Conservation (phyloP, 1,139 yeast genomes). For the Insectozyma bohioensis region DNA sequence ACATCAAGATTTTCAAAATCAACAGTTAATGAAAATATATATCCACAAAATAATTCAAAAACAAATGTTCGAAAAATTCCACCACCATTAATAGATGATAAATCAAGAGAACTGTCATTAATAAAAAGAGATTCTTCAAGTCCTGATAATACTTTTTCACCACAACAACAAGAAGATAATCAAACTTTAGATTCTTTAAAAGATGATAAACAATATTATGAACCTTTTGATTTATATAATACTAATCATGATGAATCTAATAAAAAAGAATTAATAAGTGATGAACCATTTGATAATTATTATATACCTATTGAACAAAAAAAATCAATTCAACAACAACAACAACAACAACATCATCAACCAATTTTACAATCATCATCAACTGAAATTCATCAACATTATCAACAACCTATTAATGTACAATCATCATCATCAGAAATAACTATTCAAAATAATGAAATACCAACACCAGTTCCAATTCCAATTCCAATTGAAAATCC, state of each 20-base stretch:
- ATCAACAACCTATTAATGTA: neutral
- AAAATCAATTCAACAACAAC: too few relatives aligned
- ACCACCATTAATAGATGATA: constrained; percentile 3
- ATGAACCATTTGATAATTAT: constrained; percentile 34
- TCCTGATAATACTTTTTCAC: constrained; percentile 9
- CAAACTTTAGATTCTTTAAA: constrained; percentile 6
- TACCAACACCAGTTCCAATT: constrained; percentile 2
- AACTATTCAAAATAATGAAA: neutral
- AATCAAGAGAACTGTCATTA: constrained; percentile 1
- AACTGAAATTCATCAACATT: neutral
- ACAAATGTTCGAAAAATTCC: constrained; percentile 12
- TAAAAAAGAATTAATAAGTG: constrained; percentile 4
- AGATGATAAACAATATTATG: constrained; percentile 6
- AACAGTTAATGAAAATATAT: constrained; percentile 9
- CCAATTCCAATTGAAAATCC: neutral
- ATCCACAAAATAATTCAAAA: constrained; percentile 6
- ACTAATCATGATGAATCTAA: constrained; percentile 5
- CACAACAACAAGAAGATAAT: constrained; percentile 6
- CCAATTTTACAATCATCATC: neutral
- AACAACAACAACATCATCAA: too few relatives aligned
- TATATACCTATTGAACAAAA: constrained; percentile 14
- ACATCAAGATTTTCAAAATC: constrained; percentile 12
- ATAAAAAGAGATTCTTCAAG: constrained; percentile 1
- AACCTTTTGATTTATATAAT: constrained; percentile 11
- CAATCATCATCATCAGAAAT: neutral